These are phyloP conservation scores for Alternaria infectoria DNA, from an alignment of 2,329 filamentous ascomycete genomes.

Conservation along the genomic window DNA sequence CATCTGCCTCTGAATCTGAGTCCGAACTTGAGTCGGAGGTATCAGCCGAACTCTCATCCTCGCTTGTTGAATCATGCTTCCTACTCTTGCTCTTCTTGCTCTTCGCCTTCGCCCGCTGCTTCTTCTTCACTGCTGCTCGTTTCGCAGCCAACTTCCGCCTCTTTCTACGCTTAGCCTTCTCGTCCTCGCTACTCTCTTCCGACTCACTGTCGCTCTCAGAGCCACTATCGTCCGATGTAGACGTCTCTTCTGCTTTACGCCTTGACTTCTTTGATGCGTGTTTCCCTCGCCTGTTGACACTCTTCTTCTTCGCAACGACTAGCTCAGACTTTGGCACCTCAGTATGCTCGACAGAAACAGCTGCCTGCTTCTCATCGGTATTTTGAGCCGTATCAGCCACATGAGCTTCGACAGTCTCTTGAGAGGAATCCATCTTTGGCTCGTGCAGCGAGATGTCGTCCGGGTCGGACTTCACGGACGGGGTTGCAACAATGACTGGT, in stretches of 20 bases:
- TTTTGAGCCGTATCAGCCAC: neutral
- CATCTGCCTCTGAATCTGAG: conserved; percentile 16
- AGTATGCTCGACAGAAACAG: conserved; percentile 2
- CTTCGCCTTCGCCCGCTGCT: conserved; percentile 31
- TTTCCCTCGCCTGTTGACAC: conserved; percentile 15
- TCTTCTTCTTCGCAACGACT: conserved; percentile 13
- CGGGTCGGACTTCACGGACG: conserved; percentile 28
- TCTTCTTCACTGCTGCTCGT: conserved; percentile 21
- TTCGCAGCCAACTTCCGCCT: conserved; percentile 20
- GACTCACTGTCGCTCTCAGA: conserved; percentile 26
- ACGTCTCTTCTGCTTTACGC: conserved; percentile 21
- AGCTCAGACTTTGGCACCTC: conserved; percentile 15
- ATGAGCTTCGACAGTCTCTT: conserved; percentile 16
- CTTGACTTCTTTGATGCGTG: conserved; percentile 27
- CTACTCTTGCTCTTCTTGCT: conserved; percentile 31
- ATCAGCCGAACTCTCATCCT: conserved; percentile 20
- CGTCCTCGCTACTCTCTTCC: conserved; percentile 26
- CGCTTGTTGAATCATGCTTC: conserved; percentile 22
- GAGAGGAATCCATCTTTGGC: conserved; percentile 19
- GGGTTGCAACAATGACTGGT: conserved; percentile 32
- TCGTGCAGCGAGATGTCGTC: conserved; percentile 21
- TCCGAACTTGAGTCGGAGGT: conserved; percentile 28
- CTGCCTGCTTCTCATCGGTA: conserved; percentile 3
- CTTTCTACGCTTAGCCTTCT: conserved; percentile 31
- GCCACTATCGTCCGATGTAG: conserved; percentile 30